A percentile compares a stretch with the other conserved stretches of the same genome.
Conservation (phyloP, 1,284 basidiomycete species). For the Golubevia sp. region DNA sequence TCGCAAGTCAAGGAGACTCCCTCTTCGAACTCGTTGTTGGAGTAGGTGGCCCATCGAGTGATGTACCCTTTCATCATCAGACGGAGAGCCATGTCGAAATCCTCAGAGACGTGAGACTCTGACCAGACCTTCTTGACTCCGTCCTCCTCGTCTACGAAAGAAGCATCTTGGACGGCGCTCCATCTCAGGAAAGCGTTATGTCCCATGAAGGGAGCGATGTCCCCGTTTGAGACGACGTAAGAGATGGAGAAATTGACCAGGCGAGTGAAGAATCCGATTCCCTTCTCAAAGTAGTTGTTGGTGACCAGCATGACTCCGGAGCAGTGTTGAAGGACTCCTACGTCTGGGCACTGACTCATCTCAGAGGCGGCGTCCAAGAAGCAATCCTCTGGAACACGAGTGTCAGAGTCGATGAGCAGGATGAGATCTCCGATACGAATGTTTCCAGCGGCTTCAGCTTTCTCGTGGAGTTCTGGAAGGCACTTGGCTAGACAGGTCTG, state of each 20-base stretch:
- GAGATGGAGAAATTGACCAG: slow-evolving; percentile 39
- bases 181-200: slow-evolving; percentile 45
- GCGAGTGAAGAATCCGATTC: slow-evolving; percentile 34
- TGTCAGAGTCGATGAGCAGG: slow-evolving; percentile 40
- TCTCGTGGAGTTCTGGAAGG: slow-evolving; percentile 15
- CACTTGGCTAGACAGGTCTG: slow-evolving; percentile 11
- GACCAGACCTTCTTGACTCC: slow-evolving; percentile 30
- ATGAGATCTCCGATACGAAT: slow-evolving; percentile 32
- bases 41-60: slow-evolving; percentile 36
- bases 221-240: slow-evolving; percentile 22
- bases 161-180: slow-evolving; percentile 33
- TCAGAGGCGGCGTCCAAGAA: slow-evolving; percentile 68
- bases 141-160: slow-evolving; percentile 21
- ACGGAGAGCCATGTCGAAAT: slow-evolving; percentile 39
- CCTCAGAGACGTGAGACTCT: slow-evolving; percentile 30
- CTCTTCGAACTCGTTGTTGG: slow-evolving; percentile 27
- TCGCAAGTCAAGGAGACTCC: slow-evolving; percentile 41
- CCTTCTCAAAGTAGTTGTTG: slow-evolving; percentile 35
- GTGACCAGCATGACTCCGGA: slow-evolving; percentile 41
- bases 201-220: slow-evolving; percentile 36
- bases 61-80: slow-evolving; percentile 31
- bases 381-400: slow-evolving; percentile 37
- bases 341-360: slow-evolving; percentile 74
- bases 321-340: slow-evolving; percentile 68
- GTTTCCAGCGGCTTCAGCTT: slow-evolving; percentile 24